These are phyloP conservation scores for Kazachstania africana DNA, from an alignment of 805 yeast genomes.

Conservation along the genomic window DNA sequence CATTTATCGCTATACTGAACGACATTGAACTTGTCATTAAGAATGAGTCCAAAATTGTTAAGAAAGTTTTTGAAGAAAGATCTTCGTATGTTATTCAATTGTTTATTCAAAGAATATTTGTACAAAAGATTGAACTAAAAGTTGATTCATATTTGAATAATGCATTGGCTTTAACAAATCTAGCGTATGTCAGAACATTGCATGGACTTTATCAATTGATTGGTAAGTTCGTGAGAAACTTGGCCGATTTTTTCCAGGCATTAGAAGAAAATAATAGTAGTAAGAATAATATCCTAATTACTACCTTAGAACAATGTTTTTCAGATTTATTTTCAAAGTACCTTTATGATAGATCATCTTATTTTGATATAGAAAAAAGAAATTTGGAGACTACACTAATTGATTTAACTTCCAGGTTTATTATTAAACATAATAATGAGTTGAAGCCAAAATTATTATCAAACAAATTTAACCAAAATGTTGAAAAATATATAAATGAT, in stretches of 20 bases:
- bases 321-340: slow-evolving; percentile 66
- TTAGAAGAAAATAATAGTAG: slow-evolving; percentile 28
- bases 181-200: slow-evolving; percentile 67
- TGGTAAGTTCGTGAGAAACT: slow-evolving; percentile 47
- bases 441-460: slow-evolving; percentile 18
- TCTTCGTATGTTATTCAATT: slow-evolving; percentile 49
- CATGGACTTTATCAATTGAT: slow-evolving; percentile 53
- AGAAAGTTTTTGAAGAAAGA: slow-evolving; percentile 63
- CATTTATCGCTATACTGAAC: slow-evolving; percentile 41
- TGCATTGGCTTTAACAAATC: slow-evolving; percentile 48
- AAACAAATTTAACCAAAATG: slow-evolving; percentile 22
- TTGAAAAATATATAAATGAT: slow-evolving; percentile 7
- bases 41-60: slow-evolving; percentile 62
- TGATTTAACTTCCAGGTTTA: slow-evolving; percentile 25
- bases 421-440: slow-evolving; percentile 22
- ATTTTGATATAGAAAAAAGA: slow-evolving; percentile 61
- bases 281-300: slow-evolving; percentile 3
- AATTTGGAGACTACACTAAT: slow-evolving; percentile 37
- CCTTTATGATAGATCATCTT: slow-evolving; percentile 46
- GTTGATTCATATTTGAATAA: slow-evolving; percentile 47
- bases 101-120: slow-evolving; percentile 66
- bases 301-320: slow-evolving; percentile 56
- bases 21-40: slow-evolving; percentile 48
- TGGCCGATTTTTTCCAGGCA: slow-evolving; percentile 45
- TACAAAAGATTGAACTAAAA: slow-evolving; percentile 51